phyloP scores from a whole-genome alignment of 495 filamentous ascomycete species.

The Tuber aestivum region DNA sequence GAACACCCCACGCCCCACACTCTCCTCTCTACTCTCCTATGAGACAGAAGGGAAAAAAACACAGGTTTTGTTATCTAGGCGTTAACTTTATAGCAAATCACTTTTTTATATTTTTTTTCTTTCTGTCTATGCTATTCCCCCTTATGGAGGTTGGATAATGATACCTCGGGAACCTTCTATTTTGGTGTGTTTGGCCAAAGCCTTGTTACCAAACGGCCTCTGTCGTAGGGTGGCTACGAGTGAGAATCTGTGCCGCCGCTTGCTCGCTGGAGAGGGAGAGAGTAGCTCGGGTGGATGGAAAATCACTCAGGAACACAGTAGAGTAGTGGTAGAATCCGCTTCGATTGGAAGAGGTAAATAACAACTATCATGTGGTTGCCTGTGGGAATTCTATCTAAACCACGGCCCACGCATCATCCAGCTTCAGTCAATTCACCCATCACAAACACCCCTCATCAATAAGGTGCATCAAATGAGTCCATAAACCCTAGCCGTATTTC shows the following conservation, averaged over 20 bases:
- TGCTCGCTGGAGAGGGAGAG: background rate
- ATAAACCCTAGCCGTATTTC: slow-evolving; percentile 65
- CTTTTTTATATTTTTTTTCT: too few species aligned
- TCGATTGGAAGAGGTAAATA: background rate
- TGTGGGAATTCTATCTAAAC: background rate
- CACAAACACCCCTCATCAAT: background rate
- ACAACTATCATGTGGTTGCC: background rate
- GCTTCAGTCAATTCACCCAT: background rate
- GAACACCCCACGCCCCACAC: too few species aligned
- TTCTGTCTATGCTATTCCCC: too few species aligned
- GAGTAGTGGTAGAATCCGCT: background rate
- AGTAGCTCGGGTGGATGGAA: background rate
- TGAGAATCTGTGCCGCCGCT: background rate
- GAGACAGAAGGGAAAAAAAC: too few species aligned
- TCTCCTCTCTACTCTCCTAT: too few species aligned
- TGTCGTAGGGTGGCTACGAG: background rate
- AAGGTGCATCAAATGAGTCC: slow-evolving; percentile 45
- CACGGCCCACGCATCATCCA: background rate
- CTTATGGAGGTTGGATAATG: too few species aligned
- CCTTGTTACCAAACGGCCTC: too few species aligned
- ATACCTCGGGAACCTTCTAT: too few species aligned
- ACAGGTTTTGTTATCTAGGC: too few species aligned
- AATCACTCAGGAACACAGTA: background rate
- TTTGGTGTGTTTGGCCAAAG: too few species aligned
- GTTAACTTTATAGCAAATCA: too few species aligned